Base-by-base conservation (phyloP, 495 filamentous ascomycete genomes). In the Barbatosphaeria neglecta region DNA sequence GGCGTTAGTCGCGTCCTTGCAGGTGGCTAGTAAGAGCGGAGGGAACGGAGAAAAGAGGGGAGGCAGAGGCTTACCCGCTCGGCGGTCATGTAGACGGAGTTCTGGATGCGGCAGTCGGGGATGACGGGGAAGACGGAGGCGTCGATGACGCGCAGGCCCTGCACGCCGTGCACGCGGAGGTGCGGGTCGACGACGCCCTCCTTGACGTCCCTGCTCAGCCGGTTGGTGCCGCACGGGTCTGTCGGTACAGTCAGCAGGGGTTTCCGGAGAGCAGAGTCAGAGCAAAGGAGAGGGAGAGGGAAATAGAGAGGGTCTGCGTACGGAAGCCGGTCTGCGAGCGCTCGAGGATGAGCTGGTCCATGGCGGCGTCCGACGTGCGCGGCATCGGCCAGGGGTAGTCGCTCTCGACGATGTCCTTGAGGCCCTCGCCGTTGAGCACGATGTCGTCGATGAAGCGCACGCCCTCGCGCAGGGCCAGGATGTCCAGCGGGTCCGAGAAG, bases 331-430 rank as follows among this genome's bases (percentile, higher is more conserved):
- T 81, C 60, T 80, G 75, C 35, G 61, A 68, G 17, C 76, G 64
- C 51, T 80, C 76, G 46, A 81, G 55, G 41, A 81, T 72, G 38
- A 68, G 55, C 47, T 66, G 75, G 42, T 75, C 69, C 77, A 82
- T 80, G 6, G 66, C 71, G 45, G 72, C 71, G 45, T 81, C 75
- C 3, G 65, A 69, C 8, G 68, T 47, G 3, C 70, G 62, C 5
- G 77, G 77, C 76, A 81, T 78, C n/a, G 65, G 57, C 75, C 74
- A 81, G 6, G 76, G 78, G 53, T 72, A 80, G 45, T 79, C 74
- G 22, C 54, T 64, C 4, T 53, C 58, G 23, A 80, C 60, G 20
- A 80, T 66, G 37, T 80, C 75, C 62, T 72, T 76, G 59, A 78
- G 70, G 13, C 76, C 75, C 9, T 70, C 68, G n/a, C 74, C 76